These are phyloP conservation scores for Cercospora citrullina DNA, from an alignment of 2,329 filamentous ascomycete species.

Conservation along the genomic window DNA sequence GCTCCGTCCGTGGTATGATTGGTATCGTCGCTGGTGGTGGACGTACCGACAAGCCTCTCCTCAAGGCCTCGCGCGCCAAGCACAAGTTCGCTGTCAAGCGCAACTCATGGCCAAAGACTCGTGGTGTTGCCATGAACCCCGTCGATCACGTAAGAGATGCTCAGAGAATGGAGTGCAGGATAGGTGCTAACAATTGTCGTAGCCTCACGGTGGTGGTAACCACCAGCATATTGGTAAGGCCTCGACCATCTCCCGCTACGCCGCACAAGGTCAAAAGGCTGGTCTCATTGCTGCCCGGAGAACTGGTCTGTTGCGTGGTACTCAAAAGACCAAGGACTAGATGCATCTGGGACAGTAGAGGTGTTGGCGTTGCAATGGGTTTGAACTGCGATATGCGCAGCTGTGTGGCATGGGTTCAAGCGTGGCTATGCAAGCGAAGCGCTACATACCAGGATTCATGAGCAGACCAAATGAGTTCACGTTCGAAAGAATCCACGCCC, in stretches of 20 bases:
- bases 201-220: slow-evolving; percentile 76
- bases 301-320: slow-evolving; percentile 99
- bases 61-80: slow-evolving; percentile 99
- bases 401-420: slow-evolving; percentile 30
- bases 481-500: slow-evolving; percentile 22
- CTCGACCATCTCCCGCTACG: slow-evolving; percentile 98
- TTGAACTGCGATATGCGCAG: slow-evolving; percentile 29
- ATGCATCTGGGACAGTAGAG: slow-evolving; percentile 33
- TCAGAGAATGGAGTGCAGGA: not conserved
- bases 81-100: slow-evolving; percentile 99
- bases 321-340: slow-evolving; percentile 97
- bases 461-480: slow-evolving; percentile 31
- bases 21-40: slow-evolving; percentile 99
- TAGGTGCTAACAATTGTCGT: slow-evolving; percentile 33
- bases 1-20: slow-evolving; percentile 93
- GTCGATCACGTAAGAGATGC: slow-evolving; percentile 76
- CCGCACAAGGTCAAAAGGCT: slow-evolving; percentile 97
- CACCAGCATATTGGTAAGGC: slow-evolving; percentile 99
- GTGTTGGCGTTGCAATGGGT: slow-evolving; percentile 36
- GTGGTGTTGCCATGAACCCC: slow-evolving; percentile 99
- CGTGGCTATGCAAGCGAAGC: slow-evolving; percentile 27
- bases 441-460: slow-evolving; percentile 28
- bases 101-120: slow-evolving; percentile 99
- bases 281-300: slow-evolving; percentile 99
- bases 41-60: slow-evolving; percentile 98